These are phyloP conservation scores for Glonium stellatum DNA, from an alignment of 495 filamentous ascomycete species.

Conservation along the genomic window DNA sequence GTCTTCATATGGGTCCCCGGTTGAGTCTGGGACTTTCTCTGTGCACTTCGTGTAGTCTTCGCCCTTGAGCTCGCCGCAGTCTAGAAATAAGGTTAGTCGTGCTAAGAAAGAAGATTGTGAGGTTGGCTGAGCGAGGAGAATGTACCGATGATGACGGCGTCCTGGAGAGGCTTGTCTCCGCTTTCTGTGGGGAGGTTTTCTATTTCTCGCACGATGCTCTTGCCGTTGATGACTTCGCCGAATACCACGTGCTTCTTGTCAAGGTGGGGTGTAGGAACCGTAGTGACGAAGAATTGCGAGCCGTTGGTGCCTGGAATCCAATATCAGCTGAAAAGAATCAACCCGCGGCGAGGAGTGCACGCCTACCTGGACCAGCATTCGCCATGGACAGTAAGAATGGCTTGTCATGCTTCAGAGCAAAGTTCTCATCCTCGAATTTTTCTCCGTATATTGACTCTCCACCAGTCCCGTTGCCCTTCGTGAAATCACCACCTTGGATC, in stretches of 20 bases:
- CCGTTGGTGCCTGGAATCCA: slow-evolving; percentile 68
- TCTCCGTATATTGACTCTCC: slow-evolving; percentile 97
- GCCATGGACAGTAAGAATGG: slow-evolving; percentile 96
- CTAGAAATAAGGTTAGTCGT: slow-evolving; percentile 31
- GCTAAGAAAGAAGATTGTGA: not conserved
- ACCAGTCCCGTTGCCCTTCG: slow-evolving; percentile 80
- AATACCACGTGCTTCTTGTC: slow-evolving; percentile 98
- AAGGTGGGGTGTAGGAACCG: slow-evolving; percentile 84
- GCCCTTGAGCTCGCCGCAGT: slow-evolving; percentile 80
- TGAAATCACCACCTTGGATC: slow-evolving; percentile 99
- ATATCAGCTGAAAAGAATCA: not conserved
- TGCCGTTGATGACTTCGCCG: slow-evolving; percentile 88
- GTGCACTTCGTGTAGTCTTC: slow-evolving; percentile 56
- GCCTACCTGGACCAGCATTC: slow-evolving; percentile 87
- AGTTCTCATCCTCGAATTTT: slow-evolving; percentile 98
- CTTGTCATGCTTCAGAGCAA: slow-evolving; percentile 84
- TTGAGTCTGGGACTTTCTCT: slow-evolving; percentile 62
- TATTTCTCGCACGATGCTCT: slow-evolving; percentile 81
- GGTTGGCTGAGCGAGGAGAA: not conserved
- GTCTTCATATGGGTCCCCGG: slow-evolving; percentile 91
- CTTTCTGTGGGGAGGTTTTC: slow-evolving; percentile 74
- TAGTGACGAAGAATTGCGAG: slow-evolving; percentile 97
- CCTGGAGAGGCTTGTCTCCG: slow-evolving; percentile 69
- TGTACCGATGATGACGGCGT: slow-evolving; percentile 59
- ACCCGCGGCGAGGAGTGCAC: not conserved